Base-by-base conservation (phyloP, 2,329 filamentous ascomycete genomes). In the Fusarium sambucinum region DNA sequence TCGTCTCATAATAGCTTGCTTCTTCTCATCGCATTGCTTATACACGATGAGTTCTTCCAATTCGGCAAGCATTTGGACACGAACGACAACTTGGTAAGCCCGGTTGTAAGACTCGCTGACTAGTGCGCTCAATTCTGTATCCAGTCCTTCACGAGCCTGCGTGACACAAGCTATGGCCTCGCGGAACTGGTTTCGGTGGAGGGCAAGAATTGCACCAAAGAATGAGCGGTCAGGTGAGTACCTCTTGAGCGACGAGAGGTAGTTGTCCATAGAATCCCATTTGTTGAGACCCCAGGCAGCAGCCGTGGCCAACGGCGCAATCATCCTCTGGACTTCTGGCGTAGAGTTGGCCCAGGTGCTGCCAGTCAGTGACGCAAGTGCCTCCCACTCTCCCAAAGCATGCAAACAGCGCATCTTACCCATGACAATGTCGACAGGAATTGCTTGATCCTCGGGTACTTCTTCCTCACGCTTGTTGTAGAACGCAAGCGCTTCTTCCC, bases 391-490 rank as follows among this genome's bases (percentile, higher is more conserved):
- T 65, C 96, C 96, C 35, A 99, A 85, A 11, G 96, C 96, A 77
- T 99, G 96, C 68, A 98, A 82, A 85, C 96, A 99, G 47, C 96
- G 90, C 96, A 99, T 99, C 81, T 99, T 99, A 70, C 96, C 96
- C 94, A 99, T 98, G 33, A 97, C 94, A 55, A 99, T 93, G 63
- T 98, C 96, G 63, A 99, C 93, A 0, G 93, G 94, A 0, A 84
- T 80, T 2, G 82, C 77, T 63, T 86, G 81, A 57, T 87, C 85
- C 4, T 82, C 78, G 1, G 84, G 83, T 30, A 93, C 85, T 69
- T 93, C 90, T 52, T 83, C 80, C 74, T 97, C 95, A 44, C 95
- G 91, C 76, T 93, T 90, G 73, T 96, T 92, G 76, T 98, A 98
- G 47, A 96, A 96, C 45, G 90, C 89, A 57, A 99, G 84, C 4